These are phyloP conservation scores for Xerocomus brunneocitrinus DNA, from an alignment of 768 basidiomycete genomes.

Conservation along the genomic window DNA sequence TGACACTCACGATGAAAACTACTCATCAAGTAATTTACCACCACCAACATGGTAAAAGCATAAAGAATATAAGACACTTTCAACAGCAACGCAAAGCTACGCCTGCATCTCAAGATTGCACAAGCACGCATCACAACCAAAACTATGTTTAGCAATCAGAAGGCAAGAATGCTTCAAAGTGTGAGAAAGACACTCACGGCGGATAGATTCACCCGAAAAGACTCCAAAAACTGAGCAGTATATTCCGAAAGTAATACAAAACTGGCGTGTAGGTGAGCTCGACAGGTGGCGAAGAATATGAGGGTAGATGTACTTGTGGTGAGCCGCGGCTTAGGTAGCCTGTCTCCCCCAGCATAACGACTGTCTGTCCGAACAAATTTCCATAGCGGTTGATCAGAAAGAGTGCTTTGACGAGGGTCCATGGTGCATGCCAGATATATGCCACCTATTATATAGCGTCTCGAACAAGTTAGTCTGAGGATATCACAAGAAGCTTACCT, in stretches of 20 bases:
- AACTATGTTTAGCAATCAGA: conserved; percentile 9
- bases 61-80: conserved; percentile 11
- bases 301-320: not conserved
- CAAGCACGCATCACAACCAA: conserved; percentile 24
- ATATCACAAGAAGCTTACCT: conserved; percentile 12
- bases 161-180: not conserved
- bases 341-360: conserved; percentile 19
- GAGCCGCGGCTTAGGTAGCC: conserved; percentile 16
- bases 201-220: conserved; percentile 10
- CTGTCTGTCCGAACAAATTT: conserved; percentile 18
- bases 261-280: not conserved
- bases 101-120: conserved; percentile 19
- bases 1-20: not conserved
- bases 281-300: not conserved
- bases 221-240: not conserved
- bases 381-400: conserved; percentile 16
- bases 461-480: not conserved
- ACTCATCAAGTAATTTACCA: not conserved
- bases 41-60: not conserved
- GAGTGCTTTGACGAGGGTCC: conserved; percentile 10
- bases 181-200: conserved; percentile 2
- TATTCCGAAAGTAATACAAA: conserved; percentile 3
- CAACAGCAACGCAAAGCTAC: not conserved
- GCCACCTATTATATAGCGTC: conserved; percentile 10
- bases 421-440: conserved; percentile 16